These are phyloP conservation scores for Penicillium sp. DNA, from an alignment of 2,329 filamentous ascomycete species.

Conservation along the genomic window DNA sequence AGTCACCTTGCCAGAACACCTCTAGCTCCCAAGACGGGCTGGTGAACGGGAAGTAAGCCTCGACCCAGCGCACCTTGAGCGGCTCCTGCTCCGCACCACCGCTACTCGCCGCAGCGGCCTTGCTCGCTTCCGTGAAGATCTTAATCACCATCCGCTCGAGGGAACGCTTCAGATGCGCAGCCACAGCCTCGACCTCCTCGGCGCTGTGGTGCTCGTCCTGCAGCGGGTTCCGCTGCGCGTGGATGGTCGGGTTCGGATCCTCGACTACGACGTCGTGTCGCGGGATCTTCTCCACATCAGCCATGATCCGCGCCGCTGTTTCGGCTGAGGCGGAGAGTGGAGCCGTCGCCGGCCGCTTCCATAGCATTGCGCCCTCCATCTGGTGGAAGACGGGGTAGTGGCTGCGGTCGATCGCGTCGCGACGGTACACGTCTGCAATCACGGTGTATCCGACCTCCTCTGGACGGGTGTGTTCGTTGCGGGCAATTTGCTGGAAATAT, in stretches of 20 bases:
- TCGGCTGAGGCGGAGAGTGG: constrained; percentile 31
- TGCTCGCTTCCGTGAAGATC: constrained; percentile 70
- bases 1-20: constrained; percentile 86
- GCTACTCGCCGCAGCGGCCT: constrained; percentile 49
- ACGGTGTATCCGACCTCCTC: constrained; percentile 68
- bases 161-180: constrained; percentile 75
- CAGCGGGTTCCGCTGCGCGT: constrained; percentile 71
- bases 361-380: constrained; percentile 90
- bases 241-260: constrained; percentile 69
- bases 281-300: constrained; percentile 63
- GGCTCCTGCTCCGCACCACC: constrained; percentile 56
- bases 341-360: constrained; percentile 54
- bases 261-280: constrained; percentile 67
- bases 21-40: constrained; percentile 93
- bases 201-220: constrained; percentile 62
- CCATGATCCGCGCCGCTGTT: constrained; percentile 55
- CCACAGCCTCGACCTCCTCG: constrained; percentile 73
- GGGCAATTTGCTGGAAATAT: constrained; percentile 60
- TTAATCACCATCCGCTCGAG: constrained; percentile 83
- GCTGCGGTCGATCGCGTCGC: constrained; percentile 86
- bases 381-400: constrained; percentile 98
- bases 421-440: constrained; percentile 85
- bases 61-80: constrained; percentile 81
- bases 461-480: constrained; percentile 29
- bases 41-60: constrained; percentile 96